These are phyloP conservation scores for Ophiobolus disseminans DNA, from an alignment of 2,329 filamentous ascomycete genomes.

Conservation along the genomic window DNA sequence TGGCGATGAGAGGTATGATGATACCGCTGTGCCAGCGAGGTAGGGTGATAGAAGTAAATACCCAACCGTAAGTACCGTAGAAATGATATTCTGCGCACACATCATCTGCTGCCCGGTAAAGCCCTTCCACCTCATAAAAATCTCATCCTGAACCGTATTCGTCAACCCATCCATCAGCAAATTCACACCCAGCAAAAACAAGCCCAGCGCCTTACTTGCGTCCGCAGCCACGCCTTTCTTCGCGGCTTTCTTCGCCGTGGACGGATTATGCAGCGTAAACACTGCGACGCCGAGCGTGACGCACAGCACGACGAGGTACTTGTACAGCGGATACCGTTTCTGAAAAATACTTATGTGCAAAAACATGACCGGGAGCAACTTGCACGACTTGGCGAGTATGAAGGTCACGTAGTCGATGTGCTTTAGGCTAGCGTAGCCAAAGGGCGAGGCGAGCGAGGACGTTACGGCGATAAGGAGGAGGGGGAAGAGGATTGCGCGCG, in stretches of 20 bases:
- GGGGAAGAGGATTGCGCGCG: slow-evolving; percentile 73
- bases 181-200: slow-evolving; percentile 85
- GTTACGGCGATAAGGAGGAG: slow-evolving; percentile 86
- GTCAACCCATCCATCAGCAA: slow-evolving; percentile 94
- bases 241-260: slow-evolving; percentile 46
- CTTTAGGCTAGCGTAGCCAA: slow-evolving; percentile 88
- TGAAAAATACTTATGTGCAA: slow-evolving; percentile 92
- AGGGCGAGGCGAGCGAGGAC: slow-evolving; percentile 88
- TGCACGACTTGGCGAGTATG: slow-evolving; percentile 96
- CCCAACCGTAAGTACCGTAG: slow-evolving; percentile 74
- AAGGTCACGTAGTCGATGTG: slow-evolving; percentile 99
- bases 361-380: slow-evolving; percentile 98
- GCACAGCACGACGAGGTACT: slow-evolving; percentile 90
- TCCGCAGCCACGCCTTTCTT: slow-evolving; percentile 63
- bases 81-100: slow-evolving; percentile 94
- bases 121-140: slow-evolving; percentile 77
- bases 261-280: slow-evolving; percentile 84
- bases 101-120: slow-evolving; percentile 98
- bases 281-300: slow-evolving; percentile 93
- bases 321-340: slow-evolving; percentile 89
- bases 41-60: slow-evolving; percentile 84
- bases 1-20: slow-evolving; percentile 54
- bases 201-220: slow-evolving; percentile 73
- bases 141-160: slow-evolving; percentile 95
- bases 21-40: slow-evolving; percentile 67